Evolutionary conservation across 176 grass and related monocot genomes (phyloP).

Genomic region (Leersia perrieri): DNA sequence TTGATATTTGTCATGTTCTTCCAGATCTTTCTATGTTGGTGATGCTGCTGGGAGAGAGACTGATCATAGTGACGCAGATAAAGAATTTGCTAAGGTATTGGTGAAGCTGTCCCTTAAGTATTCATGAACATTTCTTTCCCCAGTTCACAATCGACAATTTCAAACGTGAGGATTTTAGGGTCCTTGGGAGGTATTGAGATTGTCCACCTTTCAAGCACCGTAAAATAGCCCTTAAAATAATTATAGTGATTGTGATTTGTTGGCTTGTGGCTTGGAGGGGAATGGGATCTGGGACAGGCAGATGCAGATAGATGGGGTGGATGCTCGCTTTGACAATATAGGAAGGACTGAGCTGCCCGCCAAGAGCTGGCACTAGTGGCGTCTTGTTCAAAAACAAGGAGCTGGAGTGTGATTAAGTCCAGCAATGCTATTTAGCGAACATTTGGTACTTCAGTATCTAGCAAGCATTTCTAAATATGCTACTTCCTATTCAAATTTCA

Average conservation of each 20-base stretch:
- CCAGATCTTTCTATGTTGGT: slow-evolving; percentile 94
- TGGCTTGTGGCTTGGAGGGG: neutral
- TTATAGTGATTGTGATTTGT: neutral
- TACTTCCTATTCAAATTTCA: no score
- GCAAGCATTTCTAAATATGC: no score
- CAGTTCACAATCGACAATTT: neutral
- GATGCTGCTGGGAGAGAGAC: slow-evolving; percentile 77
- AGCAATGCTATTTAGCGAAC: no score
- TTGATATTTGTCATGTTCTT: slow-evolving; percentile 25
- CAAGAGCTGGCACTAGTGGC: neutral
- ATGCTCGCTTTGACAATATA: neutral
- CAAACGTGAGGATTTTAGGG: neutral
- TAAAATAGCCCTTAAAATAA: neutral
- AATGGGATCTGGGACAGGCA: neutral
- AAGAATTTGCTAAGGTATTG: slow-evolving; percentile 78
- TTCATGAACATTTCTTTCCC: slow-evolving; percentile 1
- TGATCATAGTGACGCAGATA: slow-evolving; percentile 87
- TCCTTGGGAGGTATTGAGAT: neutral
- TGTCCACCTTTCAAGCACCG: neutral
- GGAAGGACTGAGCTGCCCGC: neutral
- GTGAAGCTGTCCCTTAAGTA: neutral
- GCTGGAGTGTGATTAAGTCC: neutral
- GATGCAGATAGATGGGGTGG: neutral
- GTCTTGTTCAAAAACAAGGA: neutral
- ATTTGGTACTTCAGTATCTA: no score